Conservation (phyloP, 169 alveolate genomes). For the Cryptosporidium sp. region DNA sequence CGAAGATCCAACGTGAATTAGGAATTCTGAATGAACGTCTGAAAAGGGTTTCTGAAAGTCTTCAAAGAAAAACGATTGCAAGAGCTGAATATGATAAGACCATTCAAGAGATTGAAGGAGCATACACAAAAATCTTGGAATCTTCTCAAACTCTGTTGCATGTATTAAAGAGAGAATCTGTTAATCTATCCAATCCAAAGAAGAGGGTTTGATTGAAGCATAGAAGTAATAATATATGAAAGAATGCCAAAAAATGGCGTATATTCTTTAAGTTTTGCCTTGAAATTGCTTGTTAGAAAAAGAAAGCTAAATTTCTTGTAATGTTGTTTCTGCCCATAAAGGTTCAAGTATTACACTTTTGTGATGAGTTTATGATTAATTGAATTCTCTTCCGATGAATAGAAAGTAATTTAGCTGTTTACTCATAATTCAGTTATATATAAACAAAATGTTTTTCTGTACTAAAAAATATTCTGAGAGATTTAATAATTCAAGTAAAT, state of each 20-base stretch:
- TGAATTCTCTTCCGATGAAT: too few species aligned
- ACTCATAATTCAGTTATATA: neutral
- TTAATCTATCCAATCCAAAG: slow-evolving; percentile 83
- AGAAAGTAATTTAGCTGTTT: too few species aligned
- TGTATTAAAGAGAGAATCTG: slow-evolving; percentile 89
- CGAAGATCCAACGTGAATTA: slow-evolving; percentile 86
- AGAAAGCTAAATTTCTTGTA: neutral
- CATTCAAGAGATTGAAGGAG: slow-evolving; percentile 92
- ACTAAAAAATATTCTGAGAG: too few species aligned
- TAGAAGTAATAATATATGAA: neutral
- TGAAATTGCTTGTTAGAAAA: neutral
- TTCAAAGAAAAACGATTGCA: slow-evolving; percentile 88
- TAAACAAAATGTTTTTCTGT: too few species aligned
- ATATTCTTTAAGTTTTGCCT: neutral
- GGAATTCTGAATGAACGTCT: slow-evolving; percentile 84
- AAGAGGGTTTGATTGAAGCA: slow-evolving; percentile 60
- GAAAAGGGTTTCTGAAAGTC: slow-evolving; percentile 85
- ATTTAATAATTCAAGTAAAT: too few species aligned
- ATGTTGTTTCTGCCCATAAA: too few species aligned
- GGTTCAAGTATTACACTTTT: too few species aligned
- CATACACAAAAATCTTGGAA: slow-evolving; percentile 91
- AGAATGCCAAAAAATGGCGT: neutral
- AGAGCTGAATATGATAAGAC: slow-evolving; percentile 93
- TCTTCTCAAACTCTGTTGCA: slow-evolving; percentile 92
- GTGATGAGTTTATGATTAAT: too few species aligned